Percentiles rank a stretch among this genome's conserved stretches.
phyloP scores from a whole-genome alignment of 1,284 basidiomycete genomes.

The Peniophora sp. region DNA sequence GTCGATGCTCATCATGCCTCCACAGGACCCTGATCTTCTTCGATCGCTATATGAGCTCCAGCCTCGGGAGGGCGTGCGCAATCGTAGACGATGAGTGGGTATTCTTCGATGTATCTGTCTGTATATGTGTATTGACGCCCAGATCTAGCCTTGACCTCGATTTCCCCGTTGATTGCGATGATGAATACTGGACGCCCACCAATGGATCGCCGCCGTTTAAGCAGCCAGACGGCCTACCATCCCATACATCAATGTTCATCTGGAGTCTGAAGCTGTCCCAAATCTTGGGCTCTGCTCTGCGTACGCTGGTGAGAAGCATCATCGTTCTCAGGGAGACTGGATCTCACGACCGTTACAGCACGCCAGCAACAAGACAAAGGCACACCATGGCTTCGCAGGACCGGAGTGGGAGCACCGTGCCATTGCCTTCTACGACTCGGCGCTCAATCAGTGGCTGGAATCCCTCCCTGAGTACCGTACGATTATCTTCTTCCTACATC shows the following conservation, averaged over 20 bases:
- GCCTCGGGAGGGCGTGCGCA: slow-evolving; percentile 40
- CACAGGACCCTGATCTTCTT: slow-evolving; percentile 21
- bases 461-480: slow-evolving; percentile 42
- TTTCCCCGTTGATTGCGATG: slow-evolving; percentile 40
- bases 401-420: slow-evolving; percentile 42
- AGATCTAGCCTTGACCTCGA: slow-evolving; percentile 35
- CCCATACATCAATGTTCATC: slow-evolving; percentile 30
- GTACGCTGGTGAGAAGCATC: slow-evolving; percentile 28
- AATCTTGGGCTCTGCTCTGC: slow-evolving; percentile 35
- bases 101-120: background rate
- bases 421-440: slow-evolving; percentile 48
- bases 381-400: slow-evolving; percentile 36
- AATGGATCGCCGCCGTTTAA: slow-evolving; percentile 21
- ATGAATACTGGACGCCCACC: slow-evolving; percentile 36
- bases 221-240: slow-evolving; percentile 26
- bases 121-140: slow-evolving; percentile 1
- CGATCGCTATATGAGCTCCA: slow-evolving; percentile 30
- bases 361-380: slow-evolving; percentile 46
- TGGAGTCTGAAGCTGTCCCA: slow-evolving; percentile 35
- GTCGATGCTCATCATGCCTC: slow-evolving; percentile 4
- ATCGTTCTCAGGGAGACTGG: background rate
- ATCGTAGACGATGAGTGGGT: slow-evolving; percentile 42
- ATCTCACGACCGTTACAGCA: slow-evolving; percentile 27
- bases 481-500: slow-evolving; percentile 2
- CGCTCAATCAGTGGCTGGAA: slow-evolving; percentile 55